Percentiles rank a stretch among this genome's conserved stretches.
phyloP scores from a whole-genome alignment of 2,329 filamentous ascomycete species.

The Coniochaeta sp. region DNA sequence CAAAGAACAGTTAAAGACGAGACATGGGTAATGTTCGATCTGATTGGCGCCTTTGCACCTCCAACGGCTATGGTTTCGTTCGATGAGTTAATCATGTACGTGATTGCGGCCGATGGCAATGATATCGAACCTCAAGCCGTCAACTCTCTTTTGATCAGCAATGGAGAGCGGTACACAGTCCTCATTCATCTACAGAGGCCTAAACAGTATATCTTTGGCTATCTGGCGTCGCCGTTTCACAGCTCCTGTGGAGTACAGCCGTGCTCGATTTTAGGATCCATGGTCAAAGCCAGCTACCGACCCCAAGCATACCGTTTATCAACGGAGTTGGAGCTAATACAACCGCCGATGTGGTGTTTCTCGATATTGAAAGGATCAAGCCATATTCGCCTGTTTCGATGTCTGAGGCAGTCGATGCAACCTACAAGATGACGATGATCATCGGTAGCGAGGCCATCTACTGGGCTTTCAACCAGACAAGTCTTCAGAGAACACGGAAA shows the following conservation, averaged over 20 bases:
- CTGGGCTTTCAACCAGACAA: constrained; percentile 44
- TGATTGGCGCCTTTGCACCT: neutral
- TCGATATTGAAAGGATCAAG: neutral
- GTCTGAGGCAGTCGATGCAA: neutral
- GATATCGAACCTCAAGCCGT: neutral
- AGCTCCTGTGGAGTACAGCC: neutral
- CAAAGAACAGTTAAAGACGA: neutral
- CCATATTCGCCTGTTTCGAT: neutral
- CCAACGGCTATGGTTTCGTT: neutral
- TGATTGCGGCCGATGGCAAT: neutral
- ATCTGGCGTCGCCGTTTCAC: neutral
- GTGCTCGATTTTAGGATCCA: neutral
- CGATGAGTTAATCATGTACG: neutral
- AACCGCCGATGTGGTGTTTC: neutral
- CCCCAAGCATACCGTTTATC: neutral
- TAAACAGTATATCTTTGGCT: neutral
- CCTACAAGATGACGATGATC: neutral
- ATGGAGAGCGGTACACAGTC: neutral
- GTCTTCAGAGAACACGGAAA: constrained; percentile 29
- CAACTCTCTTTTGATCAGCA: neutral
- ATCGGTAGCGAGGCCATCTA: constrained; percentile 19
- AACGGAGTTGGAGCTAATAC: neutral
- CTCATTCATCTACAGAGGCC: neutral
- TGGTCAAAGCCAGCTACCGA: neutral
- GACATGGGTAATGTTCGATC: neutral